Evolutionary conservation across 306 rosid species (phyloP).

Genomic region (Cicer chorassanicum): DNA sequence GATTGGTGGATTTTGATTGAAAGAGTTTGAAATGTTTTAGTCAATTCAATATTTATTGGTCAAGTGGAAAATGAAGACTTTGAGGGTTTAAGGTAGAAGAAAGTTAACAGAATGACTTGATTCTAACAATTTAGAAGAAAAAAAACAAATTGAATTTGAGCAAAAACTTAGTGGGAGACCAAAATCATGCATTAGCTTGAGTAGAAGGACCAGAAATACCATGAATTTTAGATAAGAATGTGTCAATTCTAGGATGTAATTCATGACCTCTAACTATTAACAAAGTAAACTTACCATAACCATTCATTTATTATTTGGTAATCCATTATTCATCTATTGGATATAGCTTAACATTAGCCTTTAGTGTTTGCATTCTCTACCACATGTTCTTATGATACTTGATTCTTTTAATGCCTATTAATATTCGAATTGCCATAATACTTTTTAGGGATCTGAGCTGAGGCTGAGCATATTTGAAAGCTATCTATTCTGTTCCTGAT

Average conservation of each 20-base stretch:
- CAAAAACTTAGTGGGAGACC: not conserved
- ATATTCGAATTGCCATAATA: not conserved
- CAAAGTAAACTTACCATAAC: not conserved
- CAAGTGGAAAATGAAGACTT: not conserved
- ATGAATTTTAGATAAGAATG: not conserved
- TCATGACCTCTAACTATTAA: not conserved
- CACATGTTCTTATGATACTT: not conserved
- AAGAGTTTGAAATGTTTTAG: not conserved
- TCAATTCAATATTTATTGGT: not conserved
- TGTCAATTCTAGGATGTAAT: not conserved
- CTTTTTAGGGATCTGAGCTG: not conserved
- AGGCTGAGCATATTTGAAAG: slow-evolving; percentile 32
- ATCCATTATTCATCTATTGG: slow-evolving; percentile 4
- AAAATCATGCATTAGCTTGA: not conserved
- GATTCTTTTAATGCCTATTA: not conserved
- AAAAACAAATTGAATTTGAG: not conserved
- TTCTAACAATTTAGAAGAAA: not conserved
- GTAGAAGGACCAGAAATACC: not conserved
- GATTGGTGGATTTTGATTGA: not conserved
- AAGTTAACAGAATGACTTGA: not conserved
- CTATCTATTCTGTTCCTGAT: slow-evolving; percentile 30
- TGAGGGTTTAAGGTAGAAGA: slow-evolving; percentile 1
- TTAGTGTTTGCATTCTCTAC: not conserved
- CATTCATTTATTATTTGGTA: not conserved
- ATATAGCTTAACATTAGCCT: slow-evolving; percentile 7